Percentiles rank a stretch among this genome's conserved stretches.
Evolutionary conservation across 2,329 filamentous ascomycete species (phyloP).

Genomic region (Fusarium caatingaense): DNA sequence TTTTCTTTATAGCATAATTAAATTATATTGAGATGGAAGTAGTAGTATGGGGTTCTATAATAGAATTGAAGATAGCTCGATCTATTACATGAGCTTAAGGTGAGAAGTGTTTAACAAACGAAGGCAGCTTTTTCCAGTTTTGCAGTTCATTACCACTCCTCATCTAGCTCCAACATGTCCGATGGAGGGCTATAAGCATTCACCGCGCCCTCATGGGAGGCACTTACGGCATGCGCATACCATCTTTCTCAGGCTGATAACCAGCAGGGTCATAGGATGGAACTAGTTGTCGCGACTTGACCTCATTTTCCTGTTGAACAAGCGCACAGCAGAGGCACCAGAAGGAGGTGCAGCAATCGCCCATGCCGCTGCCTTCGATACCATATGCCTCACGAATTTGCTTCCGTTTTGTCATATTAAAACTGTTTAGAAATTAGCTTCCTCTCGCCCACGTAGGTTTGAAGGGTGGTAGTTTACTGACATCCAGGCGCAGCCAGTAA

Average conservation of each 20-base stretch:
- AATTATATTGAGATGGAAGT: too few species aligned
- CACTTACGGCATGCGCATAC: neutral
- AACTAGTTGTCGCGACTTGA: neutral
- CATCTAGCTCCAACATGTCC: neutral
- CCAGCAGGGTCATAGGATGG: neutral
- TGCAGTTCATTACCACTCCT: neutral
- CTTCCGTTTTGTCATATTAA: neutral
- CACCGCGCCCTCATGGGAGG: neutral
- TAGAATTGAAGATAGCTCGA: too few species aligned
- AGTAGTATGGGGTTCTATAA: too few species aligned
- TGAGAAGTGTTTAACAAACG: too few species aligned
- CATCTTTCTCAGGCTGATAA: neutral
- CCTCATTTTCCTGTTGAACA: slow-evolving; percentile 20
- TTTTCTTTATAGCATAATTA: too few species aligned
- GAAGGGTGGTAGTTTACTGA: neutral
- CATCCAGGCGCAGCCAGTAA: neutral
- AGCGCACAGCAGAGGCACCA: slow-evolving; percentile 25
- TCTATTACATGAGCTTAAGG: accelerated
- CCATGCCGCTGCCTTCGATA: slow-evolving; percentile 15
- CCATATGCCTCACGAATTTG: slow-evolving; percentile 13
- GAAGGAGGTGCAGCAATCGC: slow-evolving; percentile 16
- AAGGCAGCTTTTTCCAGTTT: neutral
- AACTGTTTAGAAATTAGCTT: neutral
- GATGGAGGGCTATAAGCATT: neutral
- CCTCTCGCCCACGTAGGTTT: neutral